Conservation (phyloP, 2,329 filamentous ascomycete species). For the Aspergillus bombycis region DNA sequence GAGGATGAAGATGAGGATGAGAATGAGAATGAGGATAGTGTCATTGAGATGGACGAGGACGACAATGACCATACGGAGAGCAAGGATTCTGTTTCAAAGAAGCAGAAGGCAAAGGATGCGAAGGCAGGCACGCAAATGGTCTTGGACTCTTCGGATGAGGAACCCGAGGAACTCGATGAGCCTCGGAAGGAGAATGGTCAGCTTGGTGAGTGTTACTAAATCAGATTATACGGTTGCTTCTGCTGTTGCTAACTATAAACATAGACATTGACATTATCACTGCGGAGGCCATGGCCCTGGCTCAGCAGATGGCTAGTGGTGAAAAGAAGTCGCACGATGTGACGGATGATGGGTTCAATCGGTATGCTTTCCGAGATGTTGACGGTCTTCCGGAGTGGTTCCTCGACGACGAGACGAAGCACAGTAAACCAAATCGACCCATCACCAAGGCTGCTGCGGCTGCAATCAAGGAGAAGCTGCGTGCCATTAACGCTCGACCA, state of each 20-base stretch:
- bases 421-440: constrained; percentile 84
- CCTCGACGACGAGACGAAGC: constrained; percentile 83
- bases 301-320: constrained; percentile 86
- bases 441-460: constrained; percentile 86
- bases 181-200: constrained; percentile 47
- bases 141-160: constrained; percentile 41
- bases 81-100: constrained; percentile 24
- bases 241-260: constrained; percentile 25
- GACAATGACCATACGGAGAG: constrained; percentile 24
- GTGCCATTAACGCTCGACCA: constrained; percentile 89
- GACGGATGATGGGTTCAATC: constrained; percentile 91
- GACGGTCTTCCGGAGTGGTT: constrained; percentile 98
- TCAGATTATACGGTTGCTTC: background rate
- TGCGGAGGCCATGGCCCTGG: constrained; percentile 98
- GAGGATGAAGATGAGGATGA: constrained; percentile 61
- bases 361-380: constrained; percentile 83
- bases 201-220: constrained; percentile 41
- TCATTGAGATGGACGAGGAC: constrained; percentile 39
- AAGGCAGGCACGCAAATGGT: constrained; percentile 29
- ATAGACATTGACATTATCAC: constrained; percentile 96
- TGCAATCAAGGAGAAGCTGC: constrained; percentile 92
- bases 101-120: constrained; percentile 27
- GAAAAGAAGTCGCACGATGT: constrained; percentile 78
- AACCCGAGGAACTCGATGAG: constrained; percentile 38
- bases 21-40: constrained; percentile 59